Base-by-base conservation (phyloP, 2,329 filamentous ascomycete genomes). In the Penicillium psychrosexuale region DNA sequence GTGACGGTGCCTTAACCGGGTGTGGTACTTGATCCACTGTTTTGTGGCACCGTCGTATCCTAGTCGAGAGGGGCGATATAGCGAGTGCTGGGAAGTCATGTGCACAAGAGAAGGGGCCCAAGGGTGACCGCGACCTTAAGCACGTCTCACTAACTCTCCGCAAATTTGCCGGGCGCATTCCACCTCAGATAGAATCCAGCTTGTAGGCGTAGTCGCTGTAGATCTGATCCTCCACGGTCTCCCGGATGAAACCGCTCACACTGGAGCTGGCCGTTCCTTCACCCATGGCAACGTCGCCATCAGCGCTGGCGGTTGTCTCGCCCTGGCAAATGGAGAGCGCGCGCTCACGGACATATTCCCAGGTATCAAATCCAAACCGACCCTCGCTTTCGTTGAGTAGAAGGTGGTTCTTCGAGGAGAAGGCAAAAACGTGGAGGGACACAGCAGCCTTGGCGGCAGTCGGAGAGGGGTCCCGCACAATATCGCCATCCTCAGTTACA, bases 311-410 rank as follows among this genome's bases (percentile, higher is more conserved):
- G 51, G 71, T 71, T 50, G 67, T 69, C 17, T 8, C 43, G 27
- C 78, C 77, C 56, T 78, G 87, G 71, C 91, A 96, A 45, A 87
- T 78, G 37, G 77, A 74, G 66, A 84, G 80, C 33, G 88, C 91
- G 42, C 79, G 76, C 58, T 86, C 80, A 61, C 86, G 84, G 17
- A 89, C 83, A 40, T 80, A 77, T 53, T 91, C 84, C 91, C 92
- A 97, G 60, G 88, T 86, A 13, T 84, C 80, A 61, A 89, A 78
- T 44, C 84, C 83, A 69, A 97, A 97, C 3, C 76, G 75, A 0
- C 93, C 93, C 65, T 93, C 85, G 66, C 91, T 96, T 74, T 96
- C 89, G 33, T 84, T 86, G 39, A 96, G 74, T 22, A 97, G 75
- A 48, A 96, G 76, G 56, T 90, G 85, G 8, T 87, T 83, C 48